Evolutionary conservation across 2,329 filamentous ascomycete genomes (phyloP).

Genomic region (Claviceps sp.): DNA sequence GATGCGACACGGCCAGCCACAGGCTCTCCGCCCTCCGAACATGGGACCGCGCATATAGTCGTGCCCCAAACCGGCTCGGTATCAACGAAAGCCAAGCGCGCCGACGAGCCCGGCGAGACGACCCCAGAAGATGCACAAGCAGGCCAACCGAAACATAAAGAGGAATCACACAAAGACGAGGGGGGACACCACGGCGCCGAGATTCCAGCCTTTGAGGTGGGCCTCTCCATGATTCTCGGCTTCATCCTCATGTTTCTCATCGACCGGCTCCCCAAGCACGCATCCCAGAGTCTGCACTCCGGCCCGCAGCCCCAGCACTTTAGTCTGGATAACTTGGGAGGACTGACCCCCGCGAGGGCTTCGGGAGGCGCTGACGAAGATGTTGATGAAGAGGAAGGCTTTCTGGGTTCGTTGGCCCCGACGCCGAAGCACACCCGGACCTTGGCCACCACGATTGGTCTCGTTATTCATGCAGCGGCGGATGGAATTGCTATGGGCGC

Average conservation of each 20-base stretch:
- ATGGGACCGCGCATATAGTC: background rate
- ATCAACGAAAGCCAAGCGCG: background rate
- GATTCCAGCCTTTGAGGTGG: conserved; percentile 63
- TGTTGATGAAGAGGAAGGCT: conserved; percentile 42
- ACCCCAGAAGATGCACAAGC: background rate
- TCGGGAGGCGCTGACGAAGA: conserved; percentile 34
- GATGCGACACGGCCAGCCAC: background rate
- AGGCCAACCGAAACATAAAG: conserved; percentile 8
- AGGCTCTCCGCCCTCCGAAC: background rate
- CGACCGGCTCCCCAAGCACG: conserved; percentile 68
- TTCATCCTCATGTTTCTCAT: conserved; percentile 97
- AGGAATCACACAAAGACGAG: conserved; percentile 19
- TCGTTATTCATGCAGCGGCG: conserved; percentile 92
- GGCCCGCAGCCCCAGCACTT: conserved; percentile 67
- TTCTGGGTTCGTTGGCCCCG: conserved; percentile 44
- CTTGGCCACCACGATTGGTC: conserved; percentile 74
- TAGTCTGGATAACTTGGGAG: conserved; percentile 68
- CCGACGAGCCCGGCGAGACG: background rate
- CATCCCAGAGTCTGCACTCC: conserved; percentile 48
- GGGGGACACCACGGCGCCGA: conserved; percentile 16
- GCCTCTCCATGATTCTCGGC: conserved; percentile 71
- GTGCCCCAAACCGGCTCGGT: background rate
- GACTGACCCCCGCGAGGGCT: conserved; percentile 21
- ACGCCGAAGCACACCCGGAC: conserved; percentile 46
- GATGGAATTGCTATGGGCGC: conserved; percentile 95